These are phyloP conservation scores for Suillus cothurnatus DNA, from an alignment of 768 basidiomycete genomes.

Conservation along the genomic window DNA sequence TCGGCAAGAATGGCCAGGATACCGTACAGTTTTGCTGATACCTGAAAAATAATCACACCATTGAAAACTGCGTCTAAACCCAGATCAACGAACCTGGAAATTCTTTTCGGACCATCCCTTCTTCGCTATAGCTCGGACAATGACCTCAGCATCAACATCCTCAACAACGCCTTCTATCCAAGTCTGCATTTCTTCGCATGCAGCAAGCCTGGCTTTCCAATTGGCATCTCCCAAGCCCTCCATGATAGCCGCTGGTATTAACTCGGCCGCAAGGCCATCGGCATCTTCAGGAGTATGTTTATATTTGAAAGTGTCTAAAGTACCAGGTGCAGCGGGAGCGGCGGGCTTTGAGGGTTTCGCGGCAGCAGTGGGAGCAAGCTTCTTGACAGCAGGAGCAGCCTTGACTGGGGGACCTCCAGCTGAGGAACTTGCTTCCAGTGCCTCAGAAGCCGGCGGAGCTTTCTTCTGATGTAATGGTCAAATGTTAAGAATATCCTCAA, in stretches of 20 bases:
- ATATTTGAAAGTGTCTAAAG: constrained; percentile 86
- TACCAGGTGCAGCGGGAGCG: constrained; percentile 49
- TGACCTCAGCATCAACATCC: constrained; percentile 80
- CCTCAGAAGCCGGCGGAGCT: constrained; percentile 35
- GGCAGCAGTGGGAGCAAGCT: constrained; percentile 41
- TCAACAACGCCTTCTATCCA: constrained; percentile 78
- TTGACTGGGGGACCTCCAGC: constrained; percentile 30
- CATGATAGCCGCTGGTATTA: constrained; percentile 71
- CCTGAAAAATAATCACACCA: constrained; percentile 47
- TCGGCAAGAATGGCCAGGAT: constrained; percentile 76
- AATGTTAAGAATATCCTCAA: constrained; percentile 2
- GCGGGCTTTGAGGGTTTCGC: constrained; percentile 49
- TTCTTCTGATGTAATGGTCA: constrained; percentile 53
- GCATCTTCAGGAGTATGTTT: constrained; percentile 93
- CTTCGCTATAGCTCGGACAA: constrained; percentile 86
- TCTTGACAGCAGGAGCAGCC: constrained; percentile 41
- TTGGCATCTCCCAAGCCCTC: constrained; percentile 81
- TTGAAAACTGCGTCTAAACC: neutral
- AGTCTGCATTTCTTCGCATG: constrained; percentile 78
- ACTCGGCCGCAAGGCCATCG: constrained; percentile 70
- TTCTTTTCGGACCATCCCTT: constrained; percentile 99
- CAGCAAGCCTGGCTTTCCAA: constrained; percentile 91
- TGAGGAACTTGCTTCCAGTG: constrained; percentile 27
- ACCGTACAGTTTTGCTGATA: constrained; percentile 86
- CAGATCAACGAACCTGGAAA: constrained; percentile 70